Evolutionary conservation across 2,329 filamentous ascomycete species (phyloP).

Genomic region (Sporothrix curviconia): DNA sequence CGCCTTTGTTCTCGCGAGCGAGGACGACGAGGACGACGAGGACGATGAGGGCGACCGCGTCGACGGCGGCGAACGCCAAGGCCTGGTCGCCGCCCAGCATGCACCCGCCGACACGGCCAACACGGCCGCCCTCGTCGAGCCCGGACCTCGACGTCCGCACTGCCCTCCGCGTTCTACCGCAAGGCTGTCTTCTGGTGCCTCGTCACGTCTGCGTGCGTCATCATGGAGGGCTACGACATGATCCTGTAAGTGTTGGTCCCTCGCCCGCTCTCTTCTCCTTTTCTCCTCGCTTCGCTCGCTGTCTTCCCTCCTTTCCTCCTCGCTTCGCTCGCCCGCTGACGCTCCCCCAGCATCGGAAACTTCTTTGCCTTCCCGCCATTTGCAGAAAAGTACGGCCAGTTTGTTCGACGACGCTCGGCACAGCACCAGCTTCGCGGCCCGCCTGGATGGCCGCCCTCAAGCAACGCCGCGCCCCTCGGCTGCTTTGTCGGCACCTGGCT

Average conservation of each 20-base stretch:
- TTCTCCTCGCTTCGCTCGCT: background rate
- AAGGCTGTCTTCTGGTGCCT: constrained; percentile 19
- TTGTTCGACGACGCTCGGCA: constrained; percentile 23
- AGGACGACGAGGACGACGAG: background rate
- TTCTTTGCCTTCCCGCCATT: constrained; percentile 22
- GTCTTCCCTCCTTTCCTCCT: background rate
- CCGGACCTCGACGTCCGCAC: constrained; percentile 20
- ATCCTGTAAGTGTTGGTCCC: constrained; percentile 14
- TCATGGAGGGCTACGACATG: constrained; percentile 24
- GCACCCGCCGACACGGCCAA: background rate
- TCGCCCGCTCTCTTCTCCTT: background rate
- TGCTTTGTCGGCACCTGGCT: constrained; percentile 43
- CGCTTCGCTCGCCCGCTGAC: background rate
- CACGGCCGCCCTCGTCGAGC: background rate
- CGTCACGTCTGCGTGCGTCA: constrained; percentile 18
- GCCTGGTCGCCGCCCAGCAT: background rate
- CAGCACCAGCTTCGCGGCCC: constrained; percentile 38
- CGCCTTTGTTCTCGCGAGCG: background rate
- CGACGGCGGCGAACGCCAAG: background rate
- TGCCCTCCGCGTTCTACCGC: constrained; percentile 18
- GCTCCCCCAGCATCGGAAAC: constrained; percentile 17
- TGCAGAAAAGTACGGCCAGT: constrained; percentile 25
- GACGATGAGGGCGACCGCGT: background rate
- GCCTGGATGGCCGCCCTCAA: constrained; percentile 45
- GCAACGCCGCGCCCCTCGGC: constrained; percentile 33